phyloP scores from a whole-genome alignment of 352 stramenopile species.

The Phytopythium oedochilum region DNA sequence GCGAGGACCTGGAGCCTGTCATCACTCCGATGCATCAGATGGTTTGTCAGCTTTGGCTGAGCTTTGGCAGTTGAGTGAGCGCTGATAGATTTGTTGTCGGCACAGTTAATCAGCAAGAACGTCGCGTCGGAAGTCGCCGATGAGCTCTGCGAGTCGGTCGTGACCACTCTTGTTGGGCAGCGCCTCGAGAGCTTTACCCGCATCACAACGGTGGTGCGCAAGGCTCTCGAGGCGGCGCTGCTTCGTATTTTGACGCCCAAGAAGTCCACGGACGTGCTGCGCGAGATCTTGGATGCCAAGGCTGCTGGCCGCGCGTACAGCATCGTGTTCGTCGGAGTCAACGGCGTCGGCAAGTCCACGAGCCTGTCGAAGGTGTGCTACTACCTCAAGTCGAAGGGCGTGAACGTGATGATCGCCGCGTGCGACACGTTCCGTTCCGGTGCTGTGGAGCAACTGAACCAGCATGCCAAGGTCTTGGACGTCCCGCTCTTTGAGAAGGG shows the following conservation, averaged over 20 bases:
- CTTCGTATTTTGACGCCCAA: slow-evolving; percentile 94
- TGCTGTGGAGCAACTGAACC: slow-evolving; percentile 97
- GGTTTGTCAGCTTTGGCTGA: slow-evolving; percentile 24
- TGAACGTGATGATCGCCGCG: slow-evolving; percentile 95
- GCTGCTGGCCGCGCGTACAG: slow-evolving; percentile 91
- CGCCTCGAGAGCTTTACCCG: slow-evolving; percentile 93
- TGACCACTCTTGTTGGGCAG: slow-evolving; percentile 92
- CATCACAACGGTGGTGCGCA: slow-evolving; percentile 90
- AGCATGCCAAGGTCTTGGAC: slow-evolving; percentile 96
- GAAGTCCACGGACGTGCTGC: slow-evolving; percentile 94
- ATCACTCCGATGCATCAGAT: slow-evolving; percentile 93
- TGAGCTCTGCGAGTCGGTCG: slow-evolving; percentile 94
- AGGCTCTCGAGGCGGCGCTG: slow-evolving; percentile 93
- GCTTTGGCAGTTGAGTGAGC: not conserved
- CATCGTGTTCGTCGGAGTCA: slow-evolving; percentile 99
- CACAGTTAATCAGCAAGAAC: slow-evolving; percentile 95
- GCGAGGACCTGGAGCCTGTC: slow-evolving; percentile 90
- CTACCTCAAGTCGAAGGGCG: slow-evolving; percentile 97
- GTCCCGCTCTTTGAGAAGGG: slow-evolving; percentile 94
- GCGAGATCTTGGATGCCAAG: slow-evolving; percentile 90
- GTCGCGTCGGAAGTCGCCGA: slow-evolving; percentile 94
- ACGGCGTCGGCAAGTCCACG: slow-evolving; percentile 99
- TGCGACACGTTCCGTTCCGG: slow-evolving; percentile 99
- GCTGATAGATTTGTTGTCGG: not conserved
- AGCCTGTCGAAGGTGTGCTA: slow-evolving; percentile 98